These are phyloP conservation scores for Punica granatum DNA, from an alignment of 345 rosid genomes.

Conservation along the genomic window DNA sequence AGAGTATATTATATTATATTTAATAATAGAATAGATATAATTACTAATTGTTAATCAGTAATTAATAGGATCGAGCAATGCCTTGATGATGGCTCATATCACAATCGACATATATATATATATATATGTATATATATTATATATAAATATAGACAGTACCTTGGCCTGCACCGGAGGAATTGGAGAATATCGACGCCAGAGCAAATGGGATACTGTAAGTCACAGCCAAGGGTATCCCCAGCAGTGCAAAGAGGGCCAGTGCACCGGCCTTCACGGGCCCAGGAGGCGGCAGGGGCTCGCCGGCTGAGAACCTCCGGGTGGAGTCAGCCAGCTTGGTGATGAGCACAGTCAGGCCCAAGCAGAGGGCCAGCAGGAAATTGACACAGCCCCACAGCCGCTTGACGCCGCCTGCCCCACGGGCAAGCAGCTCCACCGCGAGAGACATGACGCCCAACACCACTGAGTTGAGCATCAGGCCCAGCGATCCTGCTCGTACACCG, in stretches of 20 bases:
- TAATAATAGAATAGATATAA: no score
- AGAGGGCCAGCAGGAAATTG: slow-evolving; percentile 51
- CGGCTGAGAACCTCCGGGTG: slow-evolving; percentile 16
- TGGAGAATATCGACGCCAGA: slow-evolving; percentile 13
- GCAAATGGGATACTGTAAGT: slow-evolving; percentile 21
- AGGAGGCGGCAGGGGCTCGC: slow-evolving; percentile 6
- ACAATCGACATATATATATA: no score
- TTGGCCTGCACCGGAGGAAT: slow-evolving; percentile 13
- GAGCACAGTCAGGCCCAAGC: slow-evolving; percentile 44
- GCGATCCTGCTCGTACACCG: slow-evolving; percentile 37
- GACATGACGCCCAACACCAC: slow-evolving; percentile 30
- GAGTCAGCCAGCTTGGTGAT: slow-evolving; percentile 60
- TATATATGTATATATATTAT: no score
- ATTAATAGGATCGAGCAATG: no score
- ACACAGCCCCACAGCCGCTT: slow-evolving; percentile 60
- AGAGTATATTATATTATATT: no score
- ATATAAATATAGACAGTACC: no score
- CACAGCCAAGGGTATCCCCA: slow-evolving; percentile 18
- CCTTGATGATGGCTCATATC: no score
- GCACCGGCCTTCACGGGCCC: not conserved
- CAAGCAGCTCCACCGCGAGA: slow-evolving; percentile 19
- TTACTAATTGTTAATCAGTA: no score
- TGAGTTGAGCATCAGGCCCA: slow-evolving; percentile 41
- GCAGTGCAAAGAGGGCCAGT: slow-evolving; percentile 3
- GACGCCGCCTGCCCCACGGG: slow-evolving; percentile 20